A percentile compares a stretch with the other conserved stretches of the same genome.
phyloP scores from a whole-genome alignment of 768 basidiomycete species.

The Tylopilus sp. region DNA sequence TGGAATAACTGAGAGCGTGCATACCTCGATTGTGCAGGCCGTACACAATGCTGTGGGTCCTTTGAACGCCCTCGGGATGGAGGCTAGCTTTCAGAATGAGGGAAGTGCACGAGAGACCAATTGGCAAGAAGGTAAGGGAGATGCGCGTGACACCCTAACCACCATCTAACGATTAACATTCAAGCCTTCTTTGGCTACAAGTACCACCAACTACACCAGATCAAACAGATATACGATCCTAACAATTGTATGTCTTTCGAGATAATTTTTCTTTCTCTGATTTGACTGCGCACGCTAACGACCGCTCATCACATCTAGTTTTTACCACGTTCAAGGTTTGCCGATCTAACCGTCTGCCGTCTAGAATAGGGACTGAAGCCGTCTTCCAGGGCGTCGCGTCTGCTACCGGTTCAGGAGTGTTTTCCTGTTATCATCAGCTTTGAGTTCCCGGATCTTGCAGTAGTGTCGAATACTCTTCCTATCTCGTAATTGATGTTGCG shows the following conservation, averaged over 20 bases:
- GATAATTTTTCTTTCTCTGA: neutral
- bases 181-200: conserved; percentile 14
- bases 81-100: conserved; percentile 20
- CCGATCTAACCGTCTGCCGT: too few species aligned
- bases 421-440: conserved; percentile 1
- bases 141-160: too few species aligned
- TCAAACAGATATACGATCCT: conserved; percentile 16
- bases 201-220: conserved; percentile 7
- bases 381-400: conserved; percentile 6
- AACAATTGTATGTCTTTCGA: conserved; percentile 8
- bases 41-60: conserved; percentile 7
- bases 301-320: conserved; percentile 1
- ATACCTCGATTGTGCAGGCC: neutral
- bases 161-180: neutral
- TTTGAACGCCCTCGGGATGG: conserved; percentile 9
- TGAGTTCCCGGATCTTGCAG: too few species aligned
- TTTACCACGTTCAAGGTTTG: conserved; percentile 14
- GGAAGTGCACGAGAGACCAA: conserved; percentile 11
- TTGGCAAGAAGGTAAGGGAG: conserved; percentile 13
- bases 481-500: too few species aligned
- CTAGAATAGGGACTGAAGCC: neutral
- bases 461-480: too few species aligned
- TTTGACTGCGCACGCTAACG: neutral
- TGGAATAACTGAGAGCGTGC: neutral
- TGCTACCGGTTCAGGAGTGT: neutral